These are phyloP conservation scores for Thyridium curvatum DNA, from an alignment of 2,329 filamentous ascomycete genomes.

Conservation along the genomic window DNA sequence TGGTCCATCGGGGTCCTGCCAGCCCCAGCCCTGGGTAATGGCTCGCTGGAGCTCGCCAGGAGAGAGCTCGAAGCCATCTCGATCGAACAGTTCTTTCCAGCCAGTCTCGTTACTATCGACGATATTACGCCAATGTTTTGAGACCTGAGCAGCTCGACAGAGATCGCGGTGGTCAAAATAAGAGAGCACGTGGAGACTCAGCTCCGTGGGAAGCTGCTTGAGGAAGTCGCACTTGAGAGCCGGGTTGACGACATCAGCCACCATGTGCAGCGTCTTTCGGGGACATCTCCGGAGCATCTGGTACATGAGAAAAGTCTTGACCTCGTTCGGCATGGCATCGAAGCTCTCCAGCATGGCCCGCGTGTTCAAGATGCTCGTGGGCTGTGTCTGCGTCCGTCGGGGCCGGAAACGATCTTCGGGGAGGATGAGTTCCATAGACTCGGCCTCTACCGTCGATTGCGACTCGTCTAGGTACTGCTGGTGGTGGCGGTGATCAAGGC, in stretches of 20 bases:
- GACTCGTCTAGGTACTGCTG: conserved; percentile 30
- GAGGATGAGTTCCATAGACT: conserved; percentile 17
- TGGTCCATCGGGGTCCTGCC: conserved; percentile 77
- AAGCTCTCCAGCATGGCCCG: conserved; percentile 83
- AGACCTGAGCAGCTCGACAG: conserved; percentile 86
- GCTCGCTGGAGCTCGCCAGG: conserved; percentile 79
- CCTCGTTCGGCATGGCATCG: conserved; percentile 80
- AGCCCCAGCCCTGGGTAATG: conserved; percentile 91
- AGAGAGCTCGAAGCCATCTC: conserved; percentile 73
- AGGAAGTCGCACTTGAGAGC: conserved; percentile 93
- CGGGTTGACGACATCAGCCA: conserved; percentile 87
- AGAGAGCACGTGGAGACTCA: conserved; percentile 80
- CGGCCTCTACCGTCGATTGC: conserved; percentile 31
- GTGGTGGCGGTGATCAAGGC: conserved; percentile 22
- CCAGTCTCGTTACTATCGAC: conserved; percentile 90
- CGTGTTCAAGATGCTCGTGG: conserved; percentile 63
- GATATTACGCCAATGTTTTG: conserved; percentile 86
- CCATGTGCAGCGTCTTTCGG: conserved; percentile 80
- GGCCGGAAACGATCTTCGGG: conserved; percentile 15
- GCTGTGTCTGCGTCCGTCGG: conserved; percentile 11
- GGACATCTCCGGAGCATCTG: conserved; percentile 85
- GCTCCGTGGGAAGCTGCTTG: conserved; percentile 73
- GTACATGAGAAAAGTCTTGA: conserved; percentile 97
- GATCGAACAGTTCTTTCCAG: conserved; percentile 89
- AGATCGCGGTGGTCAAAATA: conserved; percentile 83